A percentile compares a stretch with the other conserved stretches of the same genome.
These are phyloP conservation scores for Skeletonema marinoi DNA, from an alignment of 108 stramenopile genomes.

Conservation along the genomic window DNA sequence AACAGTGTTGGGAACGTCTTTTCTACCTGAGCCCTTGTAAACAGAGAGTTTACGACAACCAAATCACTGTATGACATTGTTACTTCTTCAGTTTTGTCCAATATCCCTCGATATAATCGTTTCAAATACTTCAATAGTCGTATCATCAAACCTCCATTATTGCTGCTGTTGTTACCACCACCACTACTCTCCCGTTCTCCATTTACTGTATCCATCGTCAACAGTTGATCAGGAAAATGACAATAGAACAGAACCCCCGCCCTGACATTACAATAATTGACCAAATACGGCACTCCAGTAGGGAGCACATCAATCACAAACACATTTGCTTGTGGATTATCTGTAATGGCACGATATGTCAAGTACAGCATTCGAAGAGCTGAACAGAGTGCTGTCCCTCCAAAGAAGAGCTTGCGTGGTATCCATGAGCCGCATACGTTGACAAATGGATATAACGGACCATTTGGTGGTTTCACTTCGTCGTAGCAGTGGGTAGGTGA, in stretches of 20 bases:
- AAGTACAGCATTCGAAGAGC: conserved; percentile 78
- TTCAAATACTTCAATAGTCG: conserved; percentile 27
- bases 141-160: conserved; percentile 21
- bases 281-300: conserved; percentile 80
- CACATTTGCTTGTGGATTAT: conserved; percentile 60
- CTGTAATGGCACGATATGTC: conserved; percentile 34
- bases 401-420: conserved; percentile 55
- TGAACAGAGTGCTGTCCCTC: conserved; percentile 67
- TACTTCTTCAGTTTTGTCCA: conserved; percentile 81
- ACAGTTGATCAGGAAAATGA: conserved; percentile 98
- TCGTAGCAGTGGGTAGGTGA: conserved; percentile 91
- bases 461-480: conserved; percentile 73
- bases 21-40: conserved; percentile 81
- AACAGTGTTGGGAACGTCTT: conserved; percentile 72
- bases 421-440: conserved; percentile 77
- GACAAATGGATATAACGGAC: conserved; percentile 53
- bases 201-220: conserved; percentile 72
- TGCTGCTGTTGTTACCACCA: conserved; percentile 2
- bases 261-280: conserved; percentile 50
- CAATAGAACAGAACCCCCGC: conserved; percentile 94
- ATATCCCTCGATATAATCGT: conserved; percentile 54
- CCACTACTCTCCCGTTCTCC: conserved; percentile 33
- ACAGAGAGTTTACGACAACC: conserved; percentile 93
- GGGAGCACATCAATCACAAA: conserved; percentile 93
- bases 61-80: conserved; percentile 84